Percentiles rank a stretch among this genome's conserved stretches.
phyloP scores from a whole-genome alignment of 164 flowering plant species.

The Magnolia kwangsiensis region DNA sequence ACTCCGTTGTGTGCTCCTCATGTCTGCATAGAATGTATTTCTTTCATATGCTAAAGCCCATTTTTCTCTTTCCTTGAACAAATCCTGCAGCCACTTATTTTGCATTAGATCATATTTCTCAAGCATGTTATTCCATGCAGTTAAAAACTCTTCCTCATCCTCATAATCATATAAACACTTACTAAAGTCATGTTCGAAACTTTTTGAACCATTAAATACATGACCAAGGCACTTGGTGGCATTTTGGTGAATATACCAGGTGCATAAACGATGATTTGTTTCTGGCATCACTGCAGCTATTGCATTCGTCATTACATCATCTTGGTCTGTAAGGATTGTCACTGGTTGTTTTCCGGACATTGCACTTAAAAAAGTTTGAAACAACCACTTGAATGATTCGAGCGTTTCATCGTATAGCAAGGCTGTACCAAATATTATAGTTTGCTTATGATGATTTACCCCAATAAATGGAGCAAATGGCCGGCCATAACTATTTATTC shows the following conservation, averaged over 20 bases:
- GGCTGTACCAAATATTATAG: constrained; percentile 18
- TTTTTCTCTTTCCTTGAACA: background rate
- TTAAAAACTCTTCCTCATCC: background rate
- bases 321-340: constrained; percentile 19
- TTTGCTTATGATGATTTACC: constrained; percentile 9
- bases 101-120: background rate
- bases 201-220: background rate
- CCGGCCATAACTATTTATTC: background rate
- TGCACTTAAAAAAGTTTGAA: constrained; percentile 15
- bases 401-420: constrained; percentile 16
- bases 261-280: constrained; percentile 17
- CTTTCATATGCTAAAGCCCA: background rate
- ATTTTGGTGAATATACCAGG: constrained; percentile 14
- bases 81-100: background rate
- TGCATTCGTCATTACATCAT: constrained; percentile 15
- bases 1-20: background rate
- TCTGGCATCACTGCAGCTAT: constrained; percentile 14
- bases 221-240: constrained; percentile 8
- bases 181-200: background rate
- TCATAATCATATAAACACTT: background rate
- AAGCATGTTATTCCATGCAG: background rate
- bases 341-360: background rate
- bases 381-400: constrained; percentile 20
- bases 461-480: constrained; percentile 4
- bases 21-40: background rate